Percentiles rank a stretch among this genome's conserved stretches.
Evolutionary conservation across 164 flowering plant genomes (phyloP).

Genomic region (Saururus chinensis): DNA sequence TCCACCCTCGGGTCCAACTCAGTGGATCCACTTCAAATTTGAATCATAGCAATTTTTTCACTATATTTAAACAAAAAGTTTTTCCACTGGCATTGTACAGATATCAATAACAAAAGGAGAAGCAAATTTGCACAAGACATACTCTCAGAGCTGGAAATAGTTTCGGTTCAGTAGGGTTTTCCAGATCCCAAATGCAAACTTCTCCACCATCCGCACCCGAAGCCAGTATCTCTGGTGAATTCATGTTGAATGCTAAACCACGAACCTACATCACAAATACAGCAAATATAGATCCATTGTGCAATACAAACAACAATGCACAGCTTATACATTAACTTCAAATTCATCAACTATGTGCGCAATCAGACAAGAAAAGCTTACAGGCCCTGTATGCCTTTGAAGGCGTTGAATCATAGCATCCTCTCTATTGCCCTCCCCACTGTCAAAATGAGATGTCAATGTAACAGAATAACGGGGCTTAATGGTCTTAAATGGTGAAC

Average conservation of each 20-base stretch:
- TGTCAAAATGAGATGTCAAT: slow-evolving; percentile 11
- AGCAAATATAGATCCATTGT: neutral
- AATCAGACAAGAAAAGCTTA: slow-evolving; percentile 27
- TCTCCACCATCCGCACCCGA: slow-evolving; percentile 99
- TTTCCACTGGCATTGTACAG: neutral
- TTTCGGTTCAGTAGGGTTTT: slow-evolving; percentile 58
- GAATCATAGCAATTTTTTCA: too few relatives aligned
- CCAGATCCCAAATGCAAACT: slow-evolving; percentile 89
- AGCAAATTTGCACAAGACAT: neutral
- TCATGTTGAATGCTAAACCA: slow-evolving; percentile 76
- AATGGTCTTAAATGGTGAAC: neutral
- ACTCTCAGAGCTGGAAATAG: slow-evolving; percentile 85
- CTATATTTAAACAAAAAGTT: too few relatives aligned
- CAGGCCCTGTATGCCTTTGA: slow-evolving; percentile 77
- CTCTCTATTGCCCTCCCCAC: slow-evolving; percentile 33
- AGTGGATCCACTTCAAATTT: too few relatives aligned
- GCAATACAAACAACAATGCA: neutral
- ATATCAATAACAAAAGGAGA: neutral
- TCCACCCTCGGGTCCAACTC: too few relatives aligned
- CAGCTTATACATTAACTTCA: neutral
- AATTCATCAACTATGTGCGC: neutral
- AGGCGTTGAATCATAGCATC: slow-evolving; percentile 53
- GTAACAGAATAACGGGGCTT: neutral
- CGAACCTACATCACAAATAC: slow-evolving; percentile 45
- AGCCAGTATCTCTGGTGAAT: slow-evolving; percentile 71